phyloP scores from a whole-genome alignment of 2,329 filamentous ascomycete species.

The Venturia carpophila region DNA sequence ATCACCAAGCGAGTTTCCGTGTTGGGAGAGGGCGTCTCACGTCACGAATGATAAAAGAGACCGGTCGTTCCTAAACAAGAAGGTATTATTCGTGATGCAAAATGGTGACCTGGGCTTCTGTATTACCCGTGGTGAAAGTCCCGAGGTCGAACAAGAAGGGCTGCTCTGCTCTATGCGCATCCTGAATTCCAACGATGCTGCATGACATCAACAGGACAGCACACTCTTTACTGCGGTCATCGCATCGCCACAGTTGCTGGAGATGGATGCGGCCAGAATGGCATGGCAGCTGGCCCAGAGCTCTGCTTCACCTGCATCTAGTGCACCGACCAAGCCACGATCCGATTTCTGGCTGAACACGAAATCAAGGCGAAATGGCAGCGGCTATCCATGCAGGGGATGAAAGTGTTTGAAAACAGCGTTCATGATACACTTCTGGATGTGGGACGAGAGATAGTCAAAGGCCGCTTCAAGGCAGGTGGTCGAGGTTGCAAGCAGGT shows the following conservation, averaged over 20 bases:
- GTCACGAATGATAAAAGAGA: not conserved
- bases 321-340: not conserved
- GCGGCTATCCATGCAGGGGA: not conserved
- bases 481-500: conserved; percentile 5
- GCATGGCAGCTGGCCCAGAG: not conserved
- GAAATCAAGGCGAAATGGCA: not conserved
- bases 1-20: too few species aligned
- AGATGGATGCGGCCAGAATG: not conserved
- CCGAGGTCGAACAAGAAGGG: not conserved
- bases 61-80: not conserved
- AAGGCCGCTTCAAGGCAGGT: not conserved
- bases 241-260: not conserved
- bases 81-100: not conserved
- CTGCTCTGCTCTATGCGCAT: not conserved
- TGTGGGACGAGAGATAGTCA: not conserved
- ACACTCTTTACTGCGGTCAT: not conserved
- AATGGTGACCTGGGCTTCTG: not conserved
- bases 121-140: not conserved
- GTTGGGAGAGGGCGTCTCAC: too few species aligned
- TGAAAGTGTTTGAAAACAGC: not conserved
- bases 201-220: not conserved
- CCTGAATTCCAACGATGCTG: not conserved
- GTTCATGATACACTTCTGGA: not conserved
- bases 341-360: not conserved
- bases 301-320: not conserved